These are phyloP conservation scores for Globisporangium spinosum DNA, from an alignment of 352 stramenopile species.

Conservation along the genomic window DNA sequence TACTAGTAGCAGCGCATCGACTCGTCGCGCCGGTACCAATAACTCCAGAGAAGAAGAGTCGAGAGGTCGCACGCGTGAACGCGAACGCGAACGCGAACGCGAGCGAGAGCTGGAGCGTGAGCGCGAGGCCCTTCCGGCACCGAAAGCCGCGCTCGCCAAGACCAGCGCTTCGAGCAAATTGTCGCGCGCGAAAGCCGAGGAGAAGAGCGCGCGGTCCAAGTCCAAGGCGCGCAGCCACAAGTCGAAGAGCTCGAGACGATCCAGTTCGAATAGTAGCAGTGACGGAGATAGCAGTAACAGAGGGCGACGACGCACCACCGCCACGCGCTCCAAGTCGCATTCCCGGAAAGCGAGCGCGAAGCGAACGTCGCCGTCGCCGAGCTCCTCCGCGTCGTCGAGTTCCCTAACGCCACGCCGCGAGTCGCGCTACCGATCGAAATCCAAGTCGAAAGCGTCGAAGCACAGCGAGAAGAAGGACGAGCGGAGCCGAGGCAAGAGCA, in stretches of 20 bases:
- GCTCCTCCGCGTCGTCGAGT: background rate
- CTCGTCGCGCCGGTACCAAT: background rate
- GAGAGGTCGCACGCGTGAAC: conserved; percentile 1
- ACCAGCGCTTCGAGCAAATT: background rate
- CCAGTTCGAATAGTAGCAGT: background rate
- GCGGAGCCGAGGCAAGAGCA: conserved; percentile 21
- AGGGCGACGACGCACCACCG: background rate
- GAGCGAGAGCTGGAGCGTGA: conserved; percentile 14
- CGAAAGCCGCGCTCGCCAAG: conserved; percentile 7
- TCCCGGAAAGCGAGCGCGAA: conserved; percentile 22
- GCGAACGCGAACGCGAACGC: background rate
- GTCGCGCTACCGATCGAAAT: conserved; percentile 8
- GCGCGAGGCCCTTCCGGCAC: conserved; percentile 12
- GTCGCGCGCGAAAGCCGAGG: conserved; percentile 17
- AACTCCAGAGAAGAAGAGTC: background rate
- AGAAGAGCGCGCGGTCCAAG: conserved; percentile 39
- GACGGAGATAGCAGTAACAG: background rate
- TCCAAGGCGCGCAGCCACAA: conserved; percentile 24
- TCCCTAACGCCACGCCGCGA: background rate
- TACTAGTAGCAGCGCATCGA: conserved; percentile 2
- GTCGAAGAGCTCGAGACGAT: conserved; percentile 8
- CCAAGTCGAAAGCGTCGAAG: conserved; percentile 1
- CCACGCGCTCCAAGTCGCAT: conserved; percentile 7
- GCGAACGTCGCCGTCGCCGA: conserved; percentile 20
- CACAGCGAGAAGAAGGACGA: conserved; percentile 24